These are phyloP conservation scores for Irpex sp. DNA, from an alignment of 1,284 basidiomycete genomes.

Conservation along the genomic window DNA sequence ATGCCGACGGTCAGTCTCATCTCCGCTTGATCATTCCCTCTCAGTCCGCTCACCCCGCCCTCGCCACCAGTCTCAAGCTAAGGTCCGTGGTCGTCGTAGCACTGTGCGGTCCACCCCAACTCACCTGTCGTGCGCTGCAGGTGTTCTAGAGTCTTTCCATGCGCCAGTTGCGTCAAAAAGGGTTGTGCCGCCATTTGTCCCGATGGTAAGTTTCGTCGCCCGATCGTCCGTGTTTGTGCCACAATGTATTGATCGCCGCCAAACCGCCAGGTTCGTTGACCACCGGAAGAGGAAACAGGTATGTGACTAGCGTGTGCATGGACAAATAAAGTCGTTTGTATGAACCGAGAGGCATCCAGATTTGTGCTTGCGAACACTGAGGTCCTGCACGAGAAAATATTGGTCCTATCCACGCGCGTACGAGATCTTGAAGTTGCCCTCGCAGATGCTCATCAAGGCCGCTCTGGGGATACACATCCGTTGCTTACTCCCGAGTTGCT, in stretches of 20 bases:
- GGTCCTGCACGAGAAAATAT: constrained; percentile 64
- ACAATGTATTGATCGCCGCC: not conserved
- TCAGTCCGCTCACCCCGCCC: constrained; percentile 19
- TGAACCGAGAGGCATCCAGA: constrained; percentile 27
- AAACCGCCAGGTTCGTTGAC: constrained; percentile 47
- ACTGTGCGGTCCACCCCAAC: constrained; percentile 8
- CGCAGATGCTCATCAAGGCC: constrained; percentile 41
- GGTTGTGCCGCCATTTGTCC: constrained; percentile 63
- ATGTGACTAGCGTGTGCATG: constrained; percentile 10
- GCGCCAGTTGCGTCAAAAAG: constrained; percentile 66
- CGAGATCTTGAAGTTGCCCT: constrained; percentile 64
- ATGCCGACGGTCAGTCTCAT: constrained; percentile 47
- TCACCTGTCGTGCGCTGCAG: constrained; percentile 27
- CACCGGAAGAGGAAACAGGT: constrained; percentile 72
- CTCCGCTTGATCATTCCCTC: constrained; percentile 10
- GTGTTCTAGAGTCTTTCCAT: constrained; percentile 62
- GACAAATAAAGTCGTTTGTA: not conserved
- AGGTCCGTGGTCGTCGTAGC: constrained; percentile 40
- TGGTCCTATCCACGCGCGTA: constrained; percentile 52
- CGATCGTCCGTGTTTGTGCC: not conserved
- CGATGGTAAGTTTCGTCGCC: constrained; percentile 37
- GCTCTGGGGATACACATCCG: constrained; percentile 48
- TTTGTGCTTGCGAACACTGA: constrained; percentile 70
- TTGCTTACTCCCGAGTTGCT: constrained; percentile 56
- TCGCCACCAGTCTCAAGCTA: constrained; percentile 49